Percentiles rank a stretch among this genome's conserved stretches.
Evolutionary conservation across 108 stramenopile species (phyloP).

Genomic region (Stephanodiscus minutulus): DNA sequence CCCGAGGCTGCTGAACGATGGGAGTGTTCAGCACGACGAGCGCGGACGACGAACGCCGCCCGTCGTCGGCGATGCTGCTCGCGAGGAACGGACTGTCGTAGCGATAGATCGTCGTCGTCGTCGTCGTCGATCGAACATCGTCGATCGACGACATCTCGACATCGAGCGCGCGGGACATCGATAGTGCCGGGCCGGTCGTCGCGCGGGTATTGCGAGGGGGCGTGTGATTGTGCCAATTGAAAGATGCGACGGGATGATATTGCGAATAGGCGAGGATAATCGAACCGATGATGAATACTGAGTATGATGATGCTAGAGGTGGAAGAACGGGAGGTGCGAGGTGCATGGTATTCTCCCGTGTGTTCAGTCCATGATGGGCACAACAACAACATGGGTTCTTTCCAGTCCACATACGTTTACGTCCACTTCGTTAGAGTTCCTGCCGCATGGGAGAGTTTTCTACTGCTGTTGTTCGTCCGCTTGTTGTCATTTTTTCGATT

Average conservation of each 20-base stretch:
- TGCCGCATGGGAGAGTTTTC: too few species aligned
- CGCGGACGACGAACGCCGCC: conserved; percentile 24
- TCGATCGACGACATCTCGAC: background rate
- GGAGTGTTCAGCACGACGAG: conserved; percentile 70
- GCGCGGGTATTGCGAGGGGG: background rate
- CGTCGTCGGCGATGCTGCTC: background rate
- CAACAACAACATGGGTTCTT: too few species aligned
- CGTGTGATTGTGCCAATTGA: background rate
- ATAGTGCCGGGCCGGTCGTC: background rate
- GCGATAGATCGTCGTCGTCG: conserved; percentile 9
- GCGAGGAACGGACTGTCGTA: conserved; percentile 44
- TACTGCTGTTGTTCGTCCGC: too few species aligned
- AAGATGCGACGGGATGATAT: too few species aligned
- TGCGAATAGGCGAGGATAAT: conserved; percentile 6
- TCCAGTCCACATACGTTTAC: too few species aligned
- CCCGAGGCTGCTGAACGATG: conserved; percentile 41
- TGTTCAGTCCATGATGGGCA: too few species aligned
- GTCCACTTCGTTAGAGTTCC: too few species aligned
- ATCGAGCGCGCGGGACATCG: background rate
- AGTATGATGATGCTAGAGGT: background rate
- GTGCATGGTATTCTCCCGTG: too few species aligned
- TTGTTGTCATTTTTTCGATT: too few species aligned
- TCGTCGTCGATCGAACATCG: background rate
- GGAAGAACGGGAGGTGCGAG: background rate
- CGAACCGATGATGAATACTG: background rate